Base-by-base conservation (phyloP, 306 rosid genomes). In the Glycine latifolia region DNA sequence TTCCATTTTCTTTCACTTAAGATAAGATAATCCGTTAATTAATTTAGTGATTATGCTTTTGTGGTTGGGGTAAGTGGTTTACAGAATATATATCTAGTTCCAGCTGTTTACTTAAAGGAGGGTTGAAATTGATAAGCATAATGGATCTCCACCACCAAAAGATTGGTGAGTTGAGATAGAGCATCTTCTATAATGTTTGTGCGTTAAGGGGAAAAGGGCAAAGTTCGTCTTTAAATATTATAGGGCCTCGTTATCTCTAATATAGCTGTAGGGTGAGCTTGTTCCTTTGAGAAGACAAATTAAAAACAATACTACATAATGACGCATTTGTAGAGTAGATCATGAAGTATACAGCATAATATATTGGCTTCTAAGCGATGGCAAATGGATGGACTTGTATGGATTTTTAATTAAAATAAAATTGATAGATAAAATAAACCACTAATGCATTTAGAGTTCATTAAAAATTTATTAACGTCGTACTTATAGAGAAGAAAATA, bases 141-240 rank as follows among this genome's bases (percentile, higher is more conserved):
- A 66, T 79, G 67, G 74, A 39, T 79, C 49, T 79, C 80, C 55
- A 20, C 77, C 68, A 58, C 31, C 49, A 31, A 84, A 26, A 68
- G 62, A 67, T 53, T 77, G 10, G 70, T 70, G 48, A 9, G 54
- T 56, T 74, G 58, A 14, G 75, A 73, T 58, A 67, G 74, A 17
- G 59, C 44, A 67, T 68, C 73, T 39, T 44, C 52, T 44, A 14
- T 50, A 11, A 46, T 61, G 54, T 63, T 63, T 1, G 4, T 53
- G 39, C n/a, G 13, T 53, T 62, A 16, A 13, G 59, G 75, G 3
- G 17, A 58, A 48, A 71, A 8, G 15, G 8, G 16, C 47, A 7
- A 43, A 43, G 47, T 43, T 43, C 9, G 47, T 43, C 52, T 67
- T 9, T 12, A 47, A 16, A 26, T 43, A 65, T 53, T 26, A 17